These are phyloP conservation scores for Ammopiptanthus mongolicus DNA, from an alignment of 306 rosid genomes.

Conservation along the genomic window DNA sequence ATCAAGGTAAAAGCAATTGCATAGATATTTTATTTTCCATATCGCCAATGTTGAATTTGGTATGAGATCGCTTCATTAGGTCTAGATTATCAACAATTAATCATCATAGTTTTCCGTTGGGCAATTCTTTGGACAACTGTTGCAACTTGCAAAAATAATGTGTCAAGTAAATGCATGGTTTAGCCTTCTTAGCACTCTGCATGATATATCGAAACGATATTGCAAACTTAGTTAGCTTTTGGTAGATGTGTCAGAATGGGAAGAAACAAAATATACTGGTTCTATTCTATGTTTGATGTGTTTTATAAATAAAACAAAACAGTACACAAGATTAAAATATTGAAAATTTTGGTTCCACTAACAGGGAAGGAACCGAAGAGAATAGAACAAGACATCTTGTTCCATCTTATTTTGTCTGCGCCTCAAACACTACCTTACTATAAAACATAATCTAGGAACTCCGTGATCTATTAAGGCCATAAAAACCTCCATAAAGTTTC, in stretches of 20 bases:
- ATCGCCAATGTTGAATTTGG: constrained; percentile 11
- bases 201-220: not conserved
- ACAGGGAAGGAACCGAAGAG: too few relatives aligned
- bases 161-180: not conserved
- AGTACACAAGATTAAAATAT: too few relatives aligned
- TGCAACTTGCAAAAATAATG: not conserved
- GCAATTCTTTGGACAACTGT: not conserved
- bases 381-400: too few relatives aligned
- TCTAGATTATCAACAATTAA: not conserved
- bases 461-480: not conserved
- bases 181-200: not conserved
- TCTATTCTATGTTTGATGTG: too few relatives aligned
- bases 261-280: too few relatives aligned
- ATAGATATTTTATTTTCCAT: not conserved
- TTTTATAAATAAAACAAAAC: too few relatives aligned
- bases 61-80: constrained; percentile 6
- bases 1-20: constrained; percentile 11
- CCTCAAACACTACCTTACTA: not conserved
- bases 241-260: too few relatives aligned
- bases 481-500: not conserved
- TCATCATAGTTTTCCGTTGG: not conserved
- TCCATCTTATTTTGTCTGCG: too few relatives aligned
- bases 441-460: not conserved
- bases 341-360: too few relatives aligned
- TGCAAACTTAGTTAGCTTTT: not conserved